Evolutionary conservation across 257 asterid genomes (phyloP), one percentile per base, ranked within the genome.

Genomic region (Forsythia viridissima): DNA sequence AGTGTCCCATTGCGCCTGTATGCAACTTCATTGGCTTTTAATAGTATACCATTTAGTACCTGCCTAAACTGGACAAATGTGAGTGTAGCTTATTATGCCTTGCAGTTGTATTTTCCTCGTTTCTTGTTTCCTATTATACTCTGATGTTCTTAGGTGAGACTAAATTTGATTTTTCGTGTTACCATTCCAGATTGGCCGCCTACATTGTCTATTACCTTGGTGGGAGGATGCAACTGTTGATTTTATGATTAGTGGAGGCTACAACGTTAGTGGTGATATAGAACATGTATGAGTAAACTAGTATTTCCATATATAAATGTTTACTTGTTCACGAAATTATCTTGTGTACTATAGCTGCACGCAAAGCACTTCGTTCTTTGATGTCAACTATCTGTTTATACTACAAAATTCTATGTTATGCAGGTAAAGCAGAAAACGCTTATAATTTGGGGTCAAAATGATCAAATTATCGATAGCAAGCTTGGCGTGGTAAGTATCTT

Each of bases 231-330:
- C 96, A 12, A 90, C 90, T 11, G 97, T 95, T 63, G 91, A 93
- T 81, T 95, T 95, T 80, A 95, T 95, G 99, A 88, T 79, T 18
- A 89, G 97, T 70, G 99, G 98, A 77, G 97, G 99, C 76, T 93
- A 95, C 83, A 85, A 88, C 30, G 97, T 93, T 73, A 74, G 82
- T 80, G 46, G 87, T 46, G 89, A 85, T 75, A 93, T 95, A 76
- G 46, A 68, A 77, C 82, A 84, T 82, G 98, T 93, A 85, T 20
- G 75, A 46, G 71, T 12, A 55, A 13, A 38, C 42, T 39, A 59
- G 63, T 6, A 4, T 20, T 55, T 6, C 67, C 10, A 72, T 43
- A 34, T 6, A 57, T 57, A 6, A 57, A 18, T 5, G 12, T 57
- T 57, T 57, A 24, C 70, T 30, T 24, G 70, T 10, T 21, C 39